phyloP scores from a whole-genome alignment of 1,139 yeast species.

The Saccharomyces uvarum region DNA sequence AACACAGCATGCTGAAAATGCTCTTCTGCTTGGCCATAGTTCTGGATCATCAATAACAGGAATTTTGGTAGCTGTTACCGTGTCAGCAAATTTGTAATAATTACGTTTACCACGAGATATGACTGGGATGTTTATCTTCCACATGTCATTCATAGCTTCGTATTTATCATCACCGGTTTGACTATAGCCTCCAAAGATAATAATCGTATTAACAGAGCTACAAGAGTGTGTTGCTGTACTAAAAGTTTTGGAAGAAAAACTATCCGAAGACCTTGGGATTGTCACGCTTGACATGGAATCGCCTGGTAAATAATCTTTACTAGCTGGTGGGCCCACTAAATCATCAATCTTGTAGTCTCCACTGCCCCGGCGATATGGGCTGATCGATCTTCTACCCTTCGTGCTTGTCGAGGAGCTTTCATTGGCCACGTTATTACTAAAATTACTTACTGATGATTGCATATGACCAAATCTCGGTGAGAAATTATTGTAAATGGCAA shows the following conservation, averaged over 20 bases:
- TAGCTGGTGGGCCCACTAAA: not conserved
- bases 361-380: not conserved
- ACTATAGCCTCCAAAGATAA: constrained; percentile 41
- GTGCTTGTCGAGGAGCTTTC: not conserved
- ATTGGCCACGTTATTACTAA: not conserved
- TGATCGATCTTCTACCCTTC: constrained; percentile 1
- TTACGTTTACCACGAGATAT: constrained; percentile 32
- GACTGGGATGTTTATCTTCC: constrained; percentile 40
- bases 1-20: constrained; percentile 31
- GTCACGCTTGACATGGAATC: not conserved
- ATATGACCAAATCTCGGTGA: constrained; percentile 44
- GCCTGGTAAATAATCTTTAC: not conserved
- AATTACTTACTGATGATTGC: constrained; percentile 26
- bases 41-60: constrained; percentile 14
- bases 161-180: constrained; percentile 28
- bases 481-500: constrained; percentile 34
- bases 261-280: not conserved
- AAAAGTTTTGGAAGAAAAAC: not conserved
- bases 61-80: constrained; percentile 30
- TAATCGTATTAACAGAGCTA: constrained; percentile 20
- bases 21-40: constrained; percentile 33
- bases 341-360: not conserved
- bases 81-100: constrained; percentile 32
- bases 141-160: constrained; percentile 40
- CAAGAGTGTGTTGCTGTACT: not conserved